These are phyloP conservation scores for Fusarium scirpi DNA, from an alignment of 2,329 filamentous ascomycete species.

Conservation along the genomic window DNA sequence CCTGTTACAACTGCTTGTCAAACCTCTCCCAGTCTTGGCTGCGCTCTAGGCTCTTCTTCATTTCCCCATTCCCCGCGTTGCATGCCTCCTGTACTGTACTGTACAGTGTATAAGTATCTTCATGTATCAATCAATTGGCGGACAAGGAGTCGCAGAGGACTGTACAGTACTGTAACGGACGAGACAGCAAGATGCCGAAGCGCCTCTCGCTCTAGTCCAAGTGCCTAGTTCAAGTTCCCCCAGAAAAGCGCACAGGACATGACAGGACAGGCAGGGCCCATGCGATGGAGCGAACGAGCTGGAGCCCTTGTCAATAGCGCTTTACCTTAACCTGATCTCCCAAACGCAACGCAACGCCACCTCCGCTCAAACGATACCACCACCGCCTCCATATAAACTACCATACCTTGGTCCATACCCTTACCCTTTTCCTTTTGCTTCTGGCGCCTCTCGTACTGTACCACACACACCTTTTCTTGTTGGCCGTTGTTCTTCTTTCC, in stretches of 20 bases:
- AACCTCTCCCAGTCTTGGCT: constrained; percentile 20
- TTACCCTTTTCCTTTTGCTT: constrained; percentile 4
- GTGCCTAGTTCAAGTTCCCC: background rate
- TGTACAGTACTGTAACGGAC: background rate
- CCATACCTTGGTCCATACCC: background rate
- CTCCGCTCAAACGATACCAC: constrained; percentile 44
- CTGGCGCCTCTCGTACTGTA: constrained; percentile 28
- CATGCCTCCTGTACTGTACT: constrained; percentile 30
- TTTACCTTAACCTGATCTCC: constrained; percentile 41
- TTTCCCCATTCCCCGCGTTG: constrained; percentile 31
- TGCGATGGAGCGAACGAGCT: constrained; percentile 1
- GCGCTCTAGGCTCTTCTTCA: constrained; percentile 17
- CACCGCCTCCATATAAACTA: constrained; percentile 33
- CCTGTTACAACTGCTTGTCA: constrained; percentile 26
- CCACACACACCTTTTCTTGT: constrained; percentile 19
- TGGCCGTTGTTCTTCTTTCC: constrained; percentile 14
- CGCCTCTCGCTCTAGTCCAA: constrained; percentile 1
- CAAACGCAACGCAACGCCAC: constrained; percentile 39
- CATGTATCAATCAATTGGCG: constrained; percentile 7
- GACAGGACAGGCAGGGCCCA: background rate
- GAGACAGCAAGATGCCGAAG: constrained; percentile 15
- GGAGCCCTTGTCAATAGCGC: constrained; percentile 31
- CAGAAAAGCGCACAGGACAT: background rate
- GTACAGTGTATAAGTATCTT: background rate
- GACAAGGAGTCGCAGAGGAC: constrained; percentile 28